These are phyloP conservation scores for Petunia secreta DNA, from an alignment of 257 asterid species.

Conservation along the genomic window DNA sequence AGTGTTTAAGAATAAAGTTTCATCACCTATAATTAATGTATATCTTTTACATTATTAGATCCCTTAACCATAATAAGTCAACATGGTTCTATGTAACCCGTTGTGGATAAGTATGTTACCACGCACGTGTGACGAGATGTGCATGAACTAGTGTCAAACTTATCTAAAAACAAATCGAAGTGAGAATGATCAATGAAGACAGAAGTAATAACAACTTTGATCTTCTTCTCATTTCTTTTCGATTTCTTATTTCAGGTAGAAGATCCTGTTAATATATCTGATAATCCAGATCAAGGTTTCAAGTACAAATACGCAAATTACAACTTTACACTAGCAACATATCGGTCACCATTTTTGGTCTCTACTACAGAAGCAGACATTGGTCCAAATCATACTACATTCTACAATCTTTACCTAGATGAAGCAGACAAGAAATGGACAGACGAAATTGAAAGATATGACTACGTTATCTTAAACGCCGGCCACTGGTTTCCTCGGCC, in stretches of 20 bases:
- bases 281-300: conserved; percentile 50
- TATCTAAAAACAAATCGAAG: not conserved
- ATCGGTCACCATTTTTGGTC: conserved; percentile 81
- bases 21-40: too few relatives aligned
- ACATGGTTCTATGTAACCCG: too few relatives aligned
- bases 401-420: conserved; percentile 44
- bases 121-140: too few relatives aligned
- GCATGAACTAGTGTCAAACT: not conserved
- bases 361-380: conserved; percentile 43
- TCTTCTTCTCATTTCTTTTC: conserved; percentile 9
- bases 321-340: conserved; percentile 78
- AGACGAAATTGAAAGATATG: conserved; percentile 38
- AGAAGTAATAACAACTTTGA: not conserved
- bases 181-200: conserved; percentile 16
- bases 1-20: too few relatives aligned
- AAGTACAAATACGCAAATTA: conserved; percentile 57
- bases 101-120: too few relatives aligned
- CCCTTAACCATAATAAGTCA: too few relatives aligned
- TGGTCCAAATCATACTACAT: conserved; percentile 33
- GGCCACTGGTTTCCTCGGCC: conserved; percentile 50
- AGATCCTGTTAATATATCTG: conserved; percentile 55
- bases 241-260: conserved; percentile 52
- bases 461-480: conserved; percentile 41
- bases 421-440: conserved; percentile 46
- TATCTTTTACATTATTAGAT: too few relatives aligned